Evolutionary conservation across 345 rosid species (phyloP), one percentile per base, ranked within the genome.

Genomic region (Hirschfeldia incana): DNA sequence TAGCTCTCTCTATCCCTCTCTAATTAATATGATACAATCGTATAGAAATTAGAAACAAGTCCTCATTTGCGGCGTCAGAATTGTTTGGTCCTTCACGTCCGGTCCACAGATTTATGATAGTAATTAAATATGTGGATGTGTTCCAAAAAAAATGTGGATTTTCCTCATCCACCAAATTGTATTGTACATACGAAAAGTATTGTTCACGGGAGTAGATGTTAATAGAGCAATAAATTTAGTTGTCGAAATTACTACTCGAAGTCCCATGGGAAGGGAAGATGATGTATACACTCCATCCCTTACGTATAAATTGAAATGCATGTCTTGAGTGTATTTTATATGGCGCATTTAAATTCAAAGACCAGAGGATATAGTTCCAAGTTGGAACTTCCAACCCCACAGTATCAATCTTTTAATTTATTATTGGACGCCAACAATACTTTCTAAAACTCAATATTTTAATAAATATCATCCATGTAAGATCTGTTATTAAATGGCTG

Each of bases 61-160:
- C 82, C 26, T 59, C 57, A 13, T 9, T 73, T 78, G 82, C 82
- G 82, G 82, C 82, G 73, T 73, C 73, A 73, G 72, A 42, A 58
- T 73, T 1, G 74, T 73, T 26, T 73, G 64, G 69, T 73, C 74
- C 33, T 67, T 73, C 73, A 72, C 69, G 73, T 46, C 55, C 42
- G 64, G 69, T n/a, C 57, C 82, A 78, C 82, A 78, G 1, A 65
- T 64, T 70, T 70, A 77, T 63, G 70, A 53, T 51, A 15, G 58
- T 21, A 21, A 21, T 21, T 21, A 21, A 21, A 21, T 21, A 21
- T 21, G 21, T 21, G 21, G 21, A 21, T 21, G 21, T 21, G 21
- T 21, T 21, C 21, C 21, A 21, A 21, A n/a, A 63, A 1, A 63
- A 60, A 30, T 69, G 75, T 70, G 70, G 75, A 61, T 68, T 26